Evolutionary conservation across 2,329 filamentous ascomycete species (phyloP).

Genomic region (Aspergillus pseudoterreus): DNA sequence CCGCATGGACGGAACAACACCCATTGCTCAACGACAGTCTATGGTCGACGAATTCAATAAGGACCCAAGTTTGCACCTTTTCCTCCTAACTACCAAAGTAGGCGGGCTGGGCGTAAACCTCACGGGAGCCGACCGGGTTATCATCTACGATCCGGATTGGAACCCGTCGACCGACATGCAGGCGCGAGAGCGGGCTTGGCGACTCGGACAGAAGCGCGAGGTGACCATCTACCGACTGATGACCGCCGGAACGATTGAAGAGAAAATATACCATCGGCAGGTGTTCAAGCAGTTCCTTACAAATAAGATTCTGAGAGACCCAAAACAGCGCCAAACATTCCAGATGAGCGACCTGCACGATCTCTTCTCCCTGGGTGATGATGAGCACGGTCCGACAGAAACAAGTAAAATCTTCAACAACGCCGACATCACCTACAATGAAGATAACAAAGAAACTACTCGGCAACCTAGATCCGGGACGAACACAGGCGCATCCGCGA

Average conservation of each 20-base stretch:
- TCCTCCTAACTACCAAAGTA: constrained; percentile 91
- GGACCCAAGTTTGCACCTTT: constrained; percentile 73
- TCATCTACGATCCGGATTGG: constrained; percentile 99
- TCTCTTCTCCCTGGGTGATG: constrained; percentile 74
- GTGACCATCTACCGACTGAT: constrained; percentile 97
- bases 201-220: constrained; percentile 88
- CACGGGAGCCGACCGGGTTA: constrained; percentile 90
- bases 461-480: not conserved
- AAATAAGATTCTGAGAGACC: constrained; percentile 92
- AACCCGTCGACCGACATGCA: constrained; percentile 96
- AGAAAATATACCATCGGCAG: constrained; percentile 98
- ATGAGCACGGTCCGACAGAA: constrained; percentile 68
- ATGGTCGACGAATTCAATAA: constrained; percentile 94
- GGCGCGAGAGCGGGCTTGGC: constrained; percentile 92
- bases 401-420: constrained; percentile 83
- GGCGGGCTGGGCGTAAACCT: constrained; percentile 91
- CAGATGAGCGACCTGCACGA: constrained; percentile 88
- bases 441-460: constrained; percentile 21
- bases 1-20: constrained; percentile 90
- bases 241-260: constrained; percentile 95
- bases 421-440: constrained; percentile 68
- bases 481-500: not conserved
- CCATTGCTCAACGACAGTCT: constrained; percentile 80
- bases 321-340: constrained; percentile 88
- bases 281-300: constrained; percentile 98